These are phyloP conservation scores for Phytopythium vexans DNA, from an alignment of 352 stramenopile species.

Conservation along the genomic window DNA sequence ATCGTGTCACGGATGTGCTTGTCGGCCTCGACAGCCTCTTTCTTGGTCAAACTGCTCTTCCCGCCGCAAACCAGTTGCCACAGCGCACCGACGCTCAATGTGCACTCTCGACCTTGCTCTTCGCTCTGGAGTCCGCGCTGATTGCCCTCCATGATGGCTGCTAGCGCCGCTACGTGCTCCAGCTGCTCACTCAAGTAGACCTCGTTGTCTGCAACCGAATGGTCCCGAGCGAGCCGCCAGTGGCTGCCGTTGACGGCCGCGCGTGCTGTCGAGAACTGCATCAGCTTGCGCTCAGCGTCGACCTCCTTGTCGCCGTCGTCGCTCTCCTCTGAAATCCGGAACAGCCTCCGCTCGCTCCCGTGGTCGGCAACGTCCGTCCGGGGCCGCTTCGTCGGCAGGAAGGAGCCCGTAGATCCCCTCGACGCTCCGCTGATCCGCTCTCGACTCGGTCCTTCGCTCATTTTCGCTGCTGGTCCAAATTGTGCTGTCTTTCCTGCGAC, in stretches of 20 bases:
- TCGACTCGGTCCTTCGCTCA: not conserved
- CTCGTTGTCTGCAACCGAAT: constrained; percentile 42
- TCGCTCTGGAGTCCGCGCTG: constrained; percentile 3
- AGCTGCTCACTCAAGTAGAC: constrained; percentile 67
- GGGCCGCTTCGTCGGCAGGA: constrained; percentile 19
- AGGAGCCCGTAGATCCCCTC: constrained; percentile 18
- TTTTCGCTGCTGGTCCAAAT: no score
- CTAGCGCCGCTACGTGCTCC: constrained; percentile 39
- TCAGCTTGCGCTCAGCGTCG: constrained; percentile 1
- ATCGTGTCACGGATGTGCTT: constrained; percentile 42
- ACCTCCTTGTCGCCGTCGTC: not conserved
- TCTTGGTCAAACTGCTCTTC: constrained; percentile 1
- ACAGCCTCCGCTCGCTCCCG: not conserved
- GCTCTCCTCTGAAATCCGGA: constrained; percentile 7
- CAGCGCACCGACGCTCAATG: constrained; percentile 20
- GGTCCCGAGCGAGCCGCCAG: constrained; percentile 48
- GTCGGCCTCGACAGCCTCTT: constrained; percentile 32
- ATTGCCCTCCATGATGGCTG: constrained; percentile 5
- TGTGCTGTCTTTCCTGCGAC: no score
- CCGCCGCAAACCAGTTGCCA: constrained; percentile 14
- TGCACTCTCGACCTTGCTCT: constrained; percentile 26
- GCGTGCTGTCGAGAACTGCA: constrained; percentile 4
- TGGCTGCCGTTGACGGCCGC: constrained; percentile 9
- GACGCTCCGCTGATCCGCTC: constrained; percentile 3
- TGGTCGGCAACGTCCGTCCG: constrained; percentile 7